Evolutionary conservation across 371 early-diverging fungal species (phyloP).

Genomic region (Blastocladiella emersonii): DNA sequence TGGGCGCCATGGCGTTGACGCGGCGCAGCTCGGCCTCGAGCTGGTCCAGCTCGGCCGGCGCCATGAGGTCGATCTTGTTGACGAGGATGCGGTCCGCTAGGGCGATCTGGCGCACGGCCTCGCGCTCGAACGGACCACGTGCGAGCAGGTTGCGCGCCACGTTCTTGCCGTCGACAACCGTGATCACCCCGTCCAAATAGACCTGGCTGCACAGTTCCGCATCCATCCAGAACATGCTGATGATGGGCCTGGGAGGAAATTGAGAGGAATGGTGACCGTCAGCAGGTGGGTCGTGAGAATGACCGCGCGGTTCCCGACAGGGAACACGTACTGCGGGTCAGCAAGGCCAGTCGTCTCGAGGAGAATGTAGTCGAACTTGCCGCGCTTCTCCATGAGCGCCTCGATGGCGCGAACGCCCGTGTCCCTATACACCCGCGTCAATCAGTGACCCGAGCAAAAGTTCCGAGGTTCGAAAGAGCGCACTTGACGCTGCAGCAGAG

Average conservation of each 20-base stretch:
- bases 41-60: neutral
- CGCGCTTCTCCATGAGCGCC: constrained; percentile 69
- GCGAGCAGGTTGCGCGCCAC: constrained; percentile 10
- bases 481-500: constrained; percentile 92
- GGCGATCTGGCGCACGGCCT: constrained; percentile 64
- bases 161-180: constrained; percentile 78
- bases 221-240: constrained; percentile 92
- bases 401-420: constrained; percentile 90
- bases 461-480: constrained; percentile 9
- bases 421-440: constrained; percentile 38
- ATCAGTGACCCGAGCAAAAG: too few relatives aligned
- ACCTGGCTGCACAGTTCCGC: constrained; percentile 77
- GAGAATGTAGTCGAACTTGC: constrained; percentile 87
- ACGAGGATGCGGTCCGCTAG: constrained; percentile 86
- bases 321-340: constrained; percentile 41
- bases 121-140: constrained; percentile 9
- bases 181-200: constrained; percentile 84
- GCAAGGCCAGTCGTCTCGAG: constrained; percentile 84
- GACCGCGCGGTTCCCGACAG: too few relatives aligned
- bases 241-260: constrained; percentile 54
- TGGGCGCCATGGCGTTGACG: constrained; percentile 23
- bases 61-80: constrained; percentile 83
- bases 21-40: neutral
- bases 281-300: neutral
- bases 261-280: neutral